These are phyloP conservation scores for Lactarius hatsudake DNA, from an alignment of 768 basidiomycete genomes.

Conservation along the genomic window DNA sequence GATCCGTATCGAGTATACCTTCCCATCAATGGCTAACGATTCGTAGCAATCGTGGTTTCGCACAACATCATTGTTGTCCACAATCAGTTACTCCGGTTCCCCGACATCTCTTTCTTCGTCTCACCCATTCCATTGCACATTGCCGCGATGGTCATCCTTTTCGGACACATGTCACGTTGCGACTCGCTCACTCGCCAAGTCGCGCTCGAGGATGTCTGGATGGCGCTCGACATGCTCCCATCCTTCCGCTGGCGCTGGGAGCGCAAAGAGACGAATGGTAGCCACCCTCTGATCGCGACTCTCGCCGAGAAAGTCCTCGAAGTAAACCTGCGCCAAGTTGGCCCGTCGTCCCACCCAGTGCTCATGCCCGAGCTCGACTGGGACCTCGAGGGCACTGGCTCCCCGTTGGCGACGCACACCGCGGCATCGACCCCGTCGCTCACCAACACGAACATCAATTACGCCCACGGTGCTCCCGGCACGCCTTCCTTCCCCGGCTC, in stretches of 20 bases:
- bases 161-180: constrained; percentile 79
- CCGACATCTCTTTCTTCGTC: constrained; percentile 84
- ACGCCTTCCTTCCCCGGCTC: constrained; percentile 33
- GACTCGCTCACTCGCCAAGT: constrained; percentile 60
- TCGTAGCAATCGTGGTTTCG: constrained; percentile 73
- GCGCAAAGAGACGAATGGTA: constrained; percentile 74
- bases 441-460: constrained; percentile 36
- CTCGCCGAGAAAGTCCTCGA: constrained; percentile 79
- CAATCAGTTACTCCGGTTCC: constrained; percentile 78
- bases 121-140: constrained; percentile 88
- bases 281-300: constrained; percentile 80
- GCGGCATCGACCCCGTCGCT: constrained; percentile 32
- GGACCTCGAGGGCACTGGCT: constrained; percentile 38
- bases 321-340: constrained; percentile 63
- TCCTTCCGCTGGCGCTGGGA: constrained; percentile 93
- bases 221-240: constrained; percentile 85
- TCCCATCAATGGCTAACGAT: constrained; percentile 9
- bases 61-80: constrained; percentile 87
- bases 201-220: constrained; percentile 80
- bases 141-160: constrained; percentile 88
- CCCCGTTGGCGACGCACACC: constrained; percentile 15
- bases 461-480: constrained; percentile 29
- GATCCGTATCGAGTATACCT: background rate
- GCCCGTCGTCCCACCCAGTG: constrained; percentile 38
- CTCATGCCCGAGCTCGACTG: constrained; percentile 46